Evolutionary conservation across 73 alveolate genomes (phyloP).

Genomic region (Halteria grandinella): DNA sequence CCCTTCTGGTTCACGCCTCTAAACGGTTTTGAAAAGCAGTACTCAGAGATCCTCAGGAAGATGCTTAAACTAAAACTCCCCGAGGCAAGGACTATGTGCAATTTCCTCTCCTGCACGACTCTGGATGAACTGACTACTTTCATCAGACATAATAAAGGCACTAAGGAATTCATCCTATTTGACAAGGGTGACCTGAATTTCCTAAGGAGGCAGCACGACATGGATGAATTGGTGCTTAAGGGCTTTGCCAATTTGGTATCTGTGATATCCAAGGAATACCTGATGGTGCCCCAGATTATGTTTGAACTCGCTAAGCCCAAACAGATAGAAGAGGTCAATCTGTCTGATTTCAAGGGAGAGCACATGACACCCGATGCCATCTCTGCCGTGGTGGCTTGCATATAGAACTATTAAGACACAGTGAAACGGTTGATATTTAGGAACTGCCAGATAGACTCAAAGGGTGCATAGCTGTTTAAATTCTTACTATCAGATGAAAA

Average conservation of each 20-base stretch:
- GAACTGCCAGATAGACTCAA: not conserved
- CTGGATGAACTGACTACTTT: conserved; percentile 44
- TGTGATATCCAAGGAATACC: conserved; percentile 34
- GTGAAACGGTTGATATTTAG: conserved; percentile 23
- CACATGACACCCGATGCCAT: conserved; percentile 41
- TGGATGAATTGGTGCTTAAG: not conserved
- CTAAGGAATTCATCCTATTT: conserved; percentile 47
- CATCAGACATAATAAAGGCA: conserved; percentile 30
- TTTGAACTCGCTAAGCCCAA: conserved; percentile 54
- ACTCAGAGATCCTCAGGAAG: not conserved
- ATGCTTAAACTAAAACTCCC: conserved; percentile 14
- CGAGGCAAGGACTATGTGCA: conserved; percentile 14
- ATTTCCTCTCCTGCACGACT: conserved; percentile 1
- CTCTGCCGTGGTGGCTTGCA: conserved; percentile 17
- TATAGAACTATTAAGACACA: conserved; percentile 8
- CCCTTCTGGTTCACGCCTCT: conserved; percentile 45
- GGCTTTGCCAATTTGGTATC: conserved; percentile 13
- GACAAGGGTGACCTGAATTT: conserved; percentile 27
- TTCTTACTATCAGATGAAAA: not conserved
- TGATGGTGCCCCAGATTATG: conserved; percentile 48
- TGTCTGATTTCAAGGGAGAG: conserved; percentile 2
- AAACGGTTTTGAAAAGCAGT: not conserved
- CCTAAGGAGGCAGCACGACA: conserved; percentile 26
- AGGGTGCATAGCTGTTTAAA: conserved; percentile 9
- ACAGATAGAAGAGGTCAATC: conserved; percentile 9